Evolutionary conservation across 208 protist genomes (phyloP).

Genomic region (Leishmania braziliensis): DNA sequence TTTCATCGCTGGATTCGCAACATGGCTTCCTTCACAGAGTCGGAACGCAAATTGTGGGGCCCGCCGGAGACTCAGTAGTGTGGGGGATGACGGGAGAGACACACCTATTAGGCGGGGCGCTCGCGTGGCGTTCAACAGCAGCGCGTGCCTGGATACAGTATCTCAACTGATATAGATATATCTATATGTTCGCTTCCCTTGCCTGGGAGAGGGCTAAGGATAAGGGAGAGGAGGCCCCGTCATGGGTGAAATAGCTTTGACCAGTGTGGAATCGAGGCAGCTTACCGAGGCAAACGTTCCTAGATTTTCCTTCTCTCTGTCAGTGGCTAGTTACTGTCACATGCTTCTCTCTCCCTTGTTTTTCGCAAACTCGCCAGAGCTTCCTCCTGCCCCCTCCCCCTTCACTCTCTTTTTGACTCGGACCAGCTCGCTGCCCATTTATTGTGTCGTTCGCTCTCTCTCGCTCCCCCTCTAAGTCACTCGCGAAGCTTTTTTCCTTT

Average conservation of each 20-base stretch:
- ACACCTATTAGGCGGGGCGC: neutral
- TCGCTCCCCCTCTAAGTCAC: neutral
- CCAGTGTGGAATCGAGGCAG: neutral
- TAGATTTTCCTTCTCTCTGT: neutral
- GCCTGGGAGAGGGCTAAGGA: neutral
- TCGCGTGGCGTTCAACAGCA: neutral
- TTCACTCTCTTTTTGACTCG: neutral
- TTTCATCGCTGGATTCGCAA: conserved; percentile 39
- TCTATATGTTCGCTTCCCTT: neutral
- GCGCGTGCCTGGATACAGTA: neutral
- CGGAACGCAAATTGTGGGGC: conserved; percentile 33
- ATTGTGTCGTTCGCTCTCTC: neutral
- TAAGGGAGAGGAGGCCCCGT: neutral
- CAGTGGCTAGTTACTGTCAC: neutral
- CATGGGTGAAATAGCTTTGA: neutral
- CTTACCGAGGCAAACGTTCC: neutral
- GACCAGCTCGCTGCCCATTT: neutral
- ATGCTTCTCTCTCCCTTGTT: neutral
- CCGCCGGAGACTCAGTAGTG: conserved; percentile 20
- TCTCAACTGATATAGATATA: neutral
- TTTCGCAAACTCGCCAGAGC: no score
- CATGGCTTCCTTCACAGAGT: conserved; percentile 38
- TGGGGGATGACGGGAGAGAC: neutral
- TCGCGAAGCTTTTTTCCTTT: neutral
- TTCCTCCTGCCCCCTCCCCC: neutral